Evolutionary conservation across 164 flowering plant species (phyloP).

Genomic region (Cinnamomum micranthum): DNA sequence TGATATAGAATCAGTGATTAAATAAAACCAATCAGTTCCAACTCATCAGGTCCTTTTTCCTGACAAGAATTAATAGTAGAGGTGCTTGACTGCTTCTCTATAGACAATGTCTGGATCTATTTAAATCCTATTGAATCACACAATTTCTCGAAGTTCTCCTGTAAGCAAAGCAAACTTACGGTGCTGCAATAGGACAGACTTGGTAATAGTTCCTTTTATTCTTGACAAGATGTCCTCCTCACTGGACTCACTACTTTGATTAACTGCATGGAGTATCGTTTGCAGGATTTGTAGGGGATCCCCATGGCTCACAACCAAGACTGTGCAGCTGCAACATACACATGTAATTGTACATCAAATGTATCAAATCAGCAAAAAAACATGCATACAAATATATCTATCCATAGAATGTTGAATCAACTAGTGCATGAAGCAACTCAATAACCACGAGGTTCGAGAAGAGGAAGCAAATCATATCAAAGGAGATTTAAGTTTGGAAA

Average conservation of each 20-base stretch:
- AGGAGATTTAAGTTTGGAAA: neutral
- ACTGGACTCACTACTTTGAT: slow-evolving; percentile 21
- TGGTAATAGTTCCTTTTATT: slow-evolving; percentile 38
- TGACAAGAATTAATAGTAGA: neutral
- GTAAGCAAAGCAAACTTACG: slow-evolving; percentile 67
- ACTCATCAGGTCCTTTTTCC: no score
- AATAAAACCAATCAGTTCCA: no score
- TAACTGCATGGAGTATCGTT: slow-evolving; percentile 56
- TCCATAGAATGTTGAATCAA: neutral
- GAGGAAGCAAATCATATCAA: neutral
- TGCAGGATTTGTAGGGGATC: slow-evolving; percentile 93
- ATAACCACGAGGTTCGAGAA: neutral
- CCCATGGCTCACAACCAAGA: slow-evolving; percentile 89
- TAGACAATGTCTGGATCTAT: neutral
- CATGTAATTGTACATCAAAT: neutral
- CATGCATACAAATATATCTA: neutral
- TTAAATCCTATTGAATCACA: slow-evolving; percentile 9
- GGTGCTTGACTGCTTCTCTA: neutral
- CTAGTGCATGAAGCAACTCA: neutral
- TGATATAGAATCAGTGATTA: no score
- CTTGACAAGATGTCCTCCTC: slow-evolving; percentile 42
- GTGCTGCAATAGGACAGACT: slow-evolving; percentile 69
- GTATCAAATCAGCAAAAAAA: neutral
- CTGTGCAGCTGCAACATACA: slow-evolving; percentile 49
- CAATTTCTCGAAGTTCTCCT: slow-evolving; percentile 64